Evolutionary conservation across 2,329 filamentous ascomycete species (phyloP).

Genomic region (Teratosphaeria viscida): DNA sequence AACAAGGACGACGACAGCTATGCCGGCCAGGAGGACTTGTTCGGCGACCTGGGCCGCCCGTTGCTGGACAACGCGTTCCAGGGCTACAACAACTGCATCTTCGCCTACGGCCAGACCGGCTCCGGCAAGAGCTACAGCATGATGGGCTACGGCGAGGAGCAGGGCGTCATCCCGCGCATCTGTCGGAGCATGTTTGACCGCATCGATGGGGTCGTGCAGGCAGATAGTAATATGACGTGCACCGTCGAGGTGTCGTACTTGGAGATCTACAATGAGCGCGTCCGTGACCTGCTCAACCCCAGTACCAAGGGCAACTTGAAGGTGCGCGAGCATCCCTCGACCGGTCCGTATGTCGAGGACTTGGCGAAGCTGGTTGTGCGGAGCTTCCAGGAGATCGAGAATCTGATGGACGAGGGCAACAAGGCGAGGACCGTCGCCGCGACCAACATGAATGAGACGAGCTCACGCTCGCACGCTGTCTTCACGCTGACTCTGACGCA

Average conservation of each 20-base stretch:
- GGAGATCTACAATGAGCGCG: slow-evolving; percentile 98
- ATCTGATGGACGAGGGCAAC: slow-evolving; percentile 98
- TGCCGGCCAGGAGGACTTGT: slow-evolving; percentile 81
- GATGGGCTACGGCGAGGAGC: slow-evolving; percentile 97
- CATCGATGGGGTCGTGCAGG: slow-evolving; percentile 57
- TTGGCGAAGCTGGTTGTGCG: slow-evolving; percentile 88
- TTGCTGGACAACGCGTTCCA: slow-evolving; percentile 96
- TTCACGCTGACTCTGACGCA: slow-evolving; percentile 95
- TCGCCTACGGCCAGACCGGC: slow-evolving; percentile 95
- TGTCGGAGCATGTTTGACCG: slow-evolving; percentile 95
- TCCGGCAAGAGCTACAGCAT: slow-evolving; percentile 99
- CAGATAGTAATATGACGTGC: slow-evolving; percentile 68
- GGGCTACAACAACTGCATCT: slow-evolving; percentile 99
- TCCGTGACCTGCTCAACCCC: slow-evolving; percentile 89
- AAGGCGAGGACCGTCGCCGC: slow-evolving; percentile 96
- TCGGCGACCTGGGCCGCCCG: slow-evolving; percentile 77
- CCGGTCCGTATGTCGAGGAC: slow-evolving; percentile 96
- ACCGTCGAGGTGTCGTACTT: slow-evolving; percentile 97
- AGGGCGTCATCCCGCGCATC: slow-evolving; percentile 92
- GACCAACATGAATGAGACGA: slow-evolving; percentile 99
- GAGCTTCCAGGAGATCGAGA: slow-evolving; percentile 89
- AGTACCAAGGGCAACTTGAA: slow-evolving; percentile 93
- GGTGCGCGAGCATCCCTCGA: slow-evolving; percentile 94
- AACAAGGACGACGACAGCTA: slow-evolving; percentile 70
- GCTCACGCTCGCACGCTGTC: slow-evolving; percentile 93